Percentiles rank a stretch among this genome's conserved stretches.
Conservation (phyloP, 441 rosid species). For the Euphorbia schlechtendalii region DNA sequence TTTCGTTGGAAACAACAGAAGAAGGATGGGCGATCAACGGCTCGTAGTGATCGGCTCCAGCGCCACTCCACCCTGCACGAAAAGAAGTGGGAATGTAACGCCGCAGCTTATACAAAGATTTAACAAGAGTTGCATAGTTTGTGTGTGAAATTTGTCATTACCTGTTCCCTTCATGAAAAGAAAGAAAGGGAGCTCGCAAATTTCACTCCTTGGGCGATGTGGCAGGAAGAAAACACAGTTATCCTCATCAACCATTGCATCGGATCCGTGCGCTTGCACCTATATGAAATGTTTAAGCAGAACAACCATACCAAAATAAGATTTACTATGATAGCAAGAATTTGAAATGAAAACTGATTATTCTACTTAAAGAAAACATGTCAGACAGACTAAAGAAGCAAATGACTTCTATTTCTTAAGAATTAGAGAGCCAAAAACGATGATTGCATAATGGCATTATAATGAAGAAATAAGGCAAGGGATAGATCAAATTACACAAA, state of each 20-base stretch:
- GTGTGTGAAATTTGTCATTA: constrained; percentile 10
- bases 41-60: constrained; percentile 96
- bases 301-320: neutral
- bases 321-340: neutral
- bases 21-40: constrained; percentile 78
- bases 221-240: constrained; percentile 94
- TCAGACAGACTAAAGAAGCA: no score
- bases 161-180: constrained; percentile 99
- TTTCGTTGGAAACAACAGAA: constrained; percentile 63
- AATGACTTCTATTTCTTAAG: no score
- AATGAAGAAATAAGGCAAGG: neutral
- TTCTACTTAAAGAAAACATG: no score
- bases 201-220: constrained; percentile 79
- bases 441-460: neutral
- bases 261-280: constrained; percentile 99
- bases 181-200: constrained; percentile 69
- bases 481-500: neutral
- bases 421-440: neutral
- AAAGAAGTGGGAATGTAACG: no score
- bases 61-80: constrained; percentile 93
- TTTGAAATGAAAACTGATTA: neutral
- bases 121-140: neutral
- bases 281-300: constrained; percentile 21
- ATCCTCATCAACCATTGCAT: constrained; percentile 95
- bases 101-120: no score